These are phyloP conservation scores for Fusarium proliferatum DNA, from an alignment of 2,329 filamentous ascomycete species.

Conservation along the genomic window DNA sequence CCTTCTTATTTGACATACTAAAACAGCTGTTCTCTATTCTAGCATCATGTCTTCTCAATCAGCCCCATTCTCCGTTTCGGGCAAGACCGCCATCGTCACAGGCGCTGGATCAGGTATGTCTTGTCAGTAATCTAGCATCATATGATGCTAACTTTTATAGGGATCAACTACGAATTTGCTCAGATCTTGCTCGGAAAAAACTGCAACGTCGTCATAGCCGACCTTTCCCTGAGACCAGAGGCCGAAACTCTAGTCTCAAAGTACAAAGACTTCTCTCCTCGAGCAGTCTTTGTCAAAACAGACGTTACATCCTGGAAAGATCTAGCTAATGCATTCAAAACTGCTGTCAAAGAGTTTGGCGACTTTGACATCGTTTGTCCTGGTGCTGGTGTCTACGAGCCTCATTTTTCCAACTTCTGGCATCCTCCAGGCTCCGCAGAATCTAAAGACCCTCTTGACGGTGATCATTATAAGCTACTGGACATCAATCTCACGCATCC, in stretches of 20 bases:
- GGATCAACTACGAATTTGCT: slow-evolving; percentile 53
- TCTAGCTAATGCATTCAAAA: slow-evolving; percentile 50
- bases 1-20: fast-evolving
- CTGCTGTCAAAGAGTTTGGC: slow-evolving; percentile 51
- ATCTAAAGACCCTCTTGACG: slow-evolving; percentile 47
- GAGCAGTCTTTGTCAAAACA: slow-evolving; percentile 56
- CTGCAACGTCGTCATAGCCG: slow-evolving; percentile 60
- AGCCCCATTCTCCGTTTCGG: slow-evolving; percentile 33
- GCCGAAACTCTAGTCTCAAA: slow-evolving; percentile 50
- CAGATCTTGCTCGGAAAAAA: slow-evolving; percentile 53
- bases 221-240: slow-evolving; percentile 56
- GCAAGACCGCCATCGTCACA: slow-evolving; percentile 36
- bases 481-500: slow-evolving; percentile 58
- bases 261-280: slow-evolving; percentile 39
- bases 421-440: slow-evolving; percentile 52
- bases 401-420: slow-evolving; percentile 57
- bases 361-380: slow-evolving; percentile 57
- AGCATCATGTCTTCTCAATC: slow-evolving; percentile 11
- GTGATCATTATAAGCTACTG: slow-evolving; percentile 49
- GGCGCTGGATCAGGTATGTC: slow-evolving; percentile 34
- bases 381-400: slow-evolving; percentile 61
- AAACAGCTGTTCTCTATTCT: not conserved
- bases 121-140: no score
- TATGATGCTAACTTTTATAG: not conserved
- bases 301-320: slow-evolving; percentile 58